Evolutionary conservation across 192 early-diverging fungal genomes (phyloP).

Genomic region (Linnemannia hyalina): DNA sequence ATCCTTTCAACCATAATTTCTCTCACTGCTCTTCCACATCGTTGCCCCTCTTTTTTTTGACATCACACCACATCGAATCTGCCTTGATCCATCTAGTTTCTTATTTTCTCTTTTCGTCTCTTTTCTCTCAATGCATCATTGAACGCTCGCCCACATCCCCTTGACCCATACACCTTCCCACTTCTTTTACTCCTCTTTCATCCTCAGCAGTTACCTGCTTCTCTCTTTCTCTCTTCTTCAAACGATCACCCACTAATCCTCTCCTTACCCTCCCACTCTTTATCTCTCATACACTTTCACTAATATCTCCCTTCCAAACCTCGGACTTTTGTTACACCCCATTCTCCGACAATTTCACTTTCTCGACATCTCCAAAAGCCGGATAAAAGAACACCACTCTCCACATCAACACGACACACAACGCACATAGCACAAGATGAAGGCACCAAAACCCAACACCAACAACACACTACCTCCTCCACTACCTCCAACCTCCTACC

Average conservation of each 20-base stretch:
- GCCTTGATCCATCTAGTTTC: background rate
- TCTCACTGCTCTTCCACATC: background rate
- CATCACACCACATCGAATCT: background rate
- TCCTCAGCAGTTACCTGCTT: background rate
- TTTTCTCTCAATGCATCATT: background rate
- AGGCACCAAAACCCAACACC: background rate
- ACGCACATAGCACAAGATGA: background rate
- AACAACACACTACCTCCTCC: no score
- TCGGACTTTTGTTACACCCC: conserved; percentile 3
- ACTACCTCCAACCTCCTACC: background rate
- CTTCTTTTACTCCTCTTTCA: background rate
- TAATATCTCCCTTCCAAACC: background rate
- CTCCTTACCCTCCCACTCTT: background rate
- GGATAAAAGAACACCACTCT: background rate
- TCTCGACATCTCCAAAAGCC: background rate
- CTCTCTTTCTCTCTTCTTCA: background rate
- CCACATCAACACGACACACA: background rate
- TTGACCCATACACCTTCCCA: background rate
- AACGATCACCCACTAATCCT: background rate
- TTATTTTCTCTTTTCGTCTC: background rate
- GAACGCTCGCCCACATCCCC: background rate
- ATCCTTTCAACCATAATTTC: no score
- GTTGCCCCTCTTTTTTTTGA: background rate
- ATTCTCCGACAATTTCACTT: background rate
- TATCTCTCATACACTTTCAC: background rate